Evolutionary conservation across 495 filamentous ascomycete genomes (phyloP).

Genomic region (Pseudevernia furfuracea): DNA sequence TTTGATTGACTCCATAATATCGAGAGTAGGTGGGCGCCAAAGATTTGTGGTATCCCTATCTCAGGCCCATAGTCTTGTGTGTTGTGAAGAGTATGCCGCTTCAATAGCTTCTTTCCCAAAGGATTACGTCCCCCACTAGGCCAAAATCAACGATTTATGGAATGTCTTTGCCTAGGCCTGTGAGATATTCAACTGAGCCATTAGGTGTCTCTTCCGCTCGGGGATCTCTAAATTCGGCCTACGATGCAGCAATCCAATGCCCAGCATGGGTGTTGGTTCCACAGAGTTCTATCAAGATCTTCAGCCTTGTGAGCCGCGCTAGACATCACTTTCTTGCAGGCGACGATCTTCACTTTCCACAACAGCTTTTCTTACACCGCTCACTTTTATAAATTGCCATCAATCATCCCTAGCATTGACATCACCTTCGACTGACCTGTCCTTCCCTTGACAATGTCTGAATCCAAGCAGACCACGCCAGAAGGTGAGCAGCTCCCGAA

Average conservation of each 20-base stretch:
- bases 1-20: constrained; percentile 76
- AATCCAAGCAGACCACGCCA: constrained; percentile 24
- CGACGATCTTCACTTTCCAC: neutral
- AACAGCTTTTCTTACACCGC: no score
- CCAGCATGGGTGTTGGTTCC: neutral
- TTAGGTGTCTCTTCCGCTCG: neutral
- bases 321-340: neutral
- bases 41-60: neutral
- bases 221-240: neutral
- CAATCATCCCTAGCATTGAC: neutral
- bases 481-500: constrained; percentile 26
- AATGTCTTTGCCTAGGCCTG: neutral
- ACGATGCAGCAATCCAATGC: neutral
- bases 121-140: neutral
- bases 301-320: constrained; percentile 4
- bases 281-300: constrained; percentile 10
- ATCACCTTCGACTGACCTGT: neutral
- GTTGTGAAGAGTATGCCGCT: neutral
- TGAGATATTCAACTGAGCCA: neutral
- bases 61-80: neutral
- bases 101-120: constrained; percentile 1
- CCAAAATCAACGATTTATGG: neutral
- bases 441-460: constrained; percentile 23
- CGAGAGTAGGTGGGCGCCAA: neutral
- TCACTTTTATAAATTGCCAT: neutral